Conservation (phyloP, 208 protist genomes). For the Trichomonas tenax region DNA sequence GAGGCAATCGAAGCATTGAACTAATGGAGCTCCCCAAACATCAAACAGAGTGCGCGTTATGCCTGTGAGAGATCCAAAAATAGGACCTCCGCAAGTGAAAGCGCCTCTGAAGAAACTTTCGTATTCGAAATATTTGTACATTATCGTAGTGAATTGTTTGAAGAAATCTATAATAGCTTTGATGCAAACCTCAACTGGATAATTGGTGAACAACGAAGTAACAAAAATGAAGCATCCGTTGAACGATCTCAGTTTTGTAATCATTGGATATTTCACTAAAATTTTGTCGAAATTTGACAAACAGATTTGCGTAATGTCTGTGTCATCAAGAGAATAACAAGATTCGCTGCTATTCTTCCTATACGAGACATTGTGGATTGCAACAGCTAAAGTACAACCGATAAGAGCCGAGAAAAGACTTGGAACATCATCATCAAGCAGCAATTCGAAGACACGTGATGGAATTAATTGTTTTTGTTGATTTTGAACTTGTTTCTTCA, state of each 20-base stretch:
- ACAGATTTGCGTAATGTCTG: background rate
- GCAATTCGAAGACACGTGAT: background rate
- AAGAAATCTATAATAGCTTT: background rate
- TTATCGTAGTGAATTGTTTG: background rate
- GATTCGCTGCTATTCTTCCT: background rate
- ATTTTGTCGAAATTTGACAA: background rate
- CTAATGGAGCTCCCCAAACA: background rate
- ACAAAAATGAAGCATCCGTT: background rate
- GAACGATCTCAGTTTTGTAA: background rate
- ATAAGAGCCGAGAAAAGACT: background rate
- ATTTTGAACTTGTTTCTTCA: background rate
- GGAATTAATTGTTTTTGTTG: background rate
- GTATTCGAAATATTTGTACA: background rate
- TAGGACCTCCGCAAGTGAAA: background rate
- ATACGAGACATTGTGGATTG: background rate
- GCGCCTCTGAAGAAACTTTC: background rate
- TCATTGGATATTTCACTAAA: background rate
- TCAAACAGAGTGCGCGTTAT: background rate
- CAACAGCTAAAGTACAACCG: background rate
- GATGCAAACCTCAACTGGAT: background rate
- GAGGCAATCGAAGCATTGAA: background rate
- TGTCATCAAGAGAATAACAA: background rate
- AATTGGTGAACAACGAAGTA: background rate
- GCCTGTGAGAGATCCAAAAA: background rate
- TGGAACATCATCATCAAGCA: background rate